These are phyloP conservation scores for Periglandula ipomoeae DNA, from an alignment of 2,329 filamentous ascomycete genomes.

Conservation along the genomic window DNA sequence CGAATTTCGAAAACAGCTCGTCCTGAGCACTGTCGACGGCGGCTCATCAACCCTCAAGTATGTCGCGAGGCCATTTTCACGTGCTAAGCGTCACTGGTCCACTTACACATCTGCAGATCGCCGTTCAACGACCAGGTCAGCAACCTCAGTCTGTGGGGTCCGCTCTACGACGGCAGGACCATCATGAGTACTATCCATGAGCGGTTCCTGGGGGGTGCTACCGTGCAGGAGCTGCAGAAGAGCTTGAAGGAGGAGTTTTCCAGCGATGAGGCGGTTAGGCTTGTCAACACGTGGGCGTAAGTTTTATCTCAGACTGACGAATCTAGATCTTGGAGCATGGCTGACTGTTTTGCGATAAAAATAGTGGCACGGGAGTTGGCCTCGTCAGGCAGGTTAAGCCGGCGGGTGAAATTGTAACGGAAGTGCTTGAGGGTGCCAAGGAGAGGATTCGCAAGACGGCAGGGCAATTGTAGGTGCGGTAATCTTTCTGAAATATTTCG, in stretches of 20 bases:
- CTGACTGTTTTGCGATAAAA: background rate
- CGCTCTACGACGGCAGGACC: constrained; percentile 34
- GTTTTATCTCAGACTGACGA: too few species aligned
- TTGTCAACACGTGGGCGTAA: constrained; percentile 29
- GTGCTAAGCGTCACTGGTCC: background rate
- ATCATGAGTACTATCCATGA: constrained; percentile 30
- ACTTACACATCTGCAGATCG: constrained; percentile 16
- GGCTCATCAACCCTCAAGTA: constrained; percentile 37
- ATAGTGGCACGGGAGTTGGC: constrained; percentile 34
- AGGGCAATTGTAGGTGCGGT: background rate
- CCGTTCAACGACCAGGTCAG: constrained; percentile 33
- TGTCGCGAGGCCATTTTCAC: background rate
- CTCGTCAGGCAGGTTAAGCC: constrained; percentile 31
- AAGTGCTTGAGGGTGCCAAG: constrained; percentile 29
- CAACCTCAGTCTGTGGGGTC: constrained; percentile 29
- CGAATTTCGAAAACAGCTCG: constrained; percentile 28
- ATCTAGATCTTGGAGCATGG: too few species aligned
- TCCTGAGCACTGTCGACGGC: constrained; percentile 34
- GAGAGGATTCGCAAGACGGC: constrained; percentile 22
- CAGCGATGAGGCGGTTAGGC: constrained; percentile 22
- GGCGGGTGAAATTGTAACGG: constrained; percentile 33
- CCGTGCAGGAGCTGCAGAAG: constrained; percentile 32
- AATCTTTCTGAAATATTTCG: too few species aligned
- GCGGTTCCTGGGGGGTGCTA: constrained; percentile 28
- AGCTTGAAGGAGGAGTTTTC: constrained; percentile 28